Evolutionary conservation across 2,329 filamentous ascomycete genomes (phyloP), one percentile per base, ranked within the genome.

Genomic region (Ophiostoma himal-ulmi): DNA sequence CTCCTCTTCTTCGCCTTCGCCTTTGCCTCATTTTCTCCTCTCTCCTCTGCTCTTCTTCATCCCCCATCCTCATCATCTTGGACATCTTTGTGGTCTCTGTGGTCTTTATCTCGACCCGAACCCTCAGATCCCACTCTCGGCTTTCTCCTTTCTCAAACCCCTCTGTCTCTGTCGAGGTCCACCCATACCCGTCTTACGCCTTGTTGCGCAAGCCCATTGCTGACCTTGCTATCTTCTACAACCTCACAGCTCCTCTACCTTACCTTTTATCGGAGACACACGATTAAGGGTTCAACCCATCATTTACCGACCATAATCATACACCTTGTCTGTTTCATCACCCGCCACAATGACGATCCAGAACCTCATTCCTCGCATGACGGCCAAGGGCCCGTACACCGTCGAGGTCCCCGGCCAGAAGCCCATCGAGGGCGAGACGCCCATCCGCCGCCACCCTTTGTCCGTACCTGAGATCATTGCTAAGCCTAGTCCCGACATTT

Each of bases 391-490:
- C 22, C 90, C 90, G 36, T 92, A 88, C 81, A 86, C 89, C 26
- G 84, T 91, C 77, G 90, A 93, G 76, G 88, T 84, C 6, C 83
- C 90, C 22, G 89, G 86, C 75, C 85, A 83, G 73, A 80, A 87
- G 76, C 85, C 87, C 73, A 83, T 88, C 75, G 82, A 88, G 52
- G 91, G 91, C 79, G 91, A 94, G 82, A 93, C 91, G 20, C 86
- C 91, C 72, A 89, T 91, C 48, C 89, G 91, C 75, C 85, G 91
- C 70, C 86, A 91, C 77, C 85, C 86, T 8, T 76, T 80, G 34
- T 83, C 88, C 75, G 86, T 88, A 75, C 83, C 91, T 73, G 85
- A 83, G 57, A 85, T 94, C 73, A 82, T 85, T 74, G 78, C 82
- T 68, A 85, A 82, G 57, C 90, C 90, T 22, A 82, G 84, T 68